Percentiles rank a stretch among this genome's conserved stretches.
Conservation (phyloP, 208 protist genomes). For the Leishmania amazonensis region DNA sequence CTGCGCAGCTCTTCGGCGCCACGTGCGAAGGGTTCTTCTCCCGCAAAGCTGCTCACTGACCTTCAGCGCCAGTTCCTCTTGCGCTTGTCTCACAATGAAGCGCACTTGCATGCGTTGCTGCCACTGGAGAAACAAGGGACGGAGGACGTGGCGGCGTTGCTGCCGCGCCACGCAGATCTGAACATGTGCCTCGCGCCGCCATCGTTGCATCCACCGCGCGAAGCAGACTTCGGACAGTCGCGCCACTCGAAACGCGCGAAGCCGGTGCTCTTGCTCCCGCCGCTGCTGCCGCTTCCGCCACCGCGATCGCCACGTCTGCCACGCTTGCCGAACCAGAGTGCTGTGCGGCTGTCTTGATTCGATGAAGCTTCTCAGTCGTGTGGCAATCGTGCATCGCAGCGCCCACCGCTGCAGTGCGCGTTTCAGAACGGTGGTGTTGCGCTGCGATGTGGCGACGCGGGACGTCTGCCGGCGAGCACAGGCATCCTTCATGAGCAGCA, state of each 20-base stretch:
- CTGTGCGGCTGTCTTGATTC: background rate
- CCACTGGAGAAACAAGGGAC: constrained; percentile 20
- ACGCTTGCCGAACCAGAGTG: background rate
- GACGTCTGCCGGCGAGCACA: background rate
- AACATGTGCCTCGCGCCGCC: constrained; percentile 4
- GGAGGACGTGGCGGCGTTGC: constrained; percentile 2
- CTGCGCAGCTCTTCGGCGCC: constrained; percentile 20
- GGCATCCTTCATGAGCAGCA: constrained; percentile 2
- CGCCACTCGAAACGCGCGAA: constrained; percentile 6
- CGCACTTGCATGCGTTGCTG: constrained; percentile 17
- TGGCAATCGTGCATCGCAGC: background rate
- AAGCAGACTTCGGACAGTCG: constrained; percentile 1
- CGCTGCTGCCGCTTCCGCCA: background rate
- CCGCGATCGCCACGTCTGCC: background rate
- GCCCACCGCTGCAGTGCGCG: constrained; percentile 12
- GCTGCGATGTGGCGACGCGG: background rate
- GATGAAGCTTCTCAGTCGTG: background rate
- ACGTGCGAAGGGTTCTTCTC: constrained; percentile 22
- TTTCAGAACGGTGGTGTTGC: background rate
- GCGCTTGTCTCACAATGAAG: constrained; percentile 16
- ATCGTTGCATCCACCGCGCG: constrained; percentile 10
- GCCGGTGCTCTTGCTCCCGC: background rate
- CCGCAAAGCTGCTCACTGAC: constrained; percentile 18
- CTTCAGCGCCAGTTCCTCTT: constrained; percentile 25
- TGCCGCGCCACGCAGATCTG: constrained; percentile 1